Base-by-base conservation (phyloP, 306 rosid genomes). In the Lathyrus oleraceus region DNA sequence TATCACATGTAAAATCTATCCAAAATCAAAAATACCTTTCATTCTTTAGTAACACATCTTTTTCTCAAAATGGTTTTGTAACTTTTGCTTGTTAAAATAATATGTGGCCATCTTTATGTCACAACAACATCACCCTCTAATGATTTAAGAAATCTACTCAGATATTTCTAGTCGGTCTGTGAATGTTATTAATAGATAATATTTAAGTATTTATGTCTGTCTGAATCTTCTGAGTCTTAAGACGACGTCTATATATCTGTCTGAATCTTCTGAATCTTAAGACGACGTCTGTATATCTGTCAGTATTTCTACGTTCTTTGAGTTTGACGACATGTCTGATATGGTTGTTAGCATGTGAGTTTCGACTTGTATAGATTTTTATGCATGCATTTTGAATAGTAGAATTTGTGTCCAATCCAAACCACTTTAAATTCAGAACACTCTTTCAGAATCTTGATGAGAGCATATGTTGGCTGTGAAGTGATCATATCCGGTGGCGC, bases 391-490 rank as follows among this genome's bases (percentile, higher is more conserved):
- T n/a, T 42, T 45, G 58, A 75, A 73, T 48, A 63, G 78, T 40
- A 52, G 2, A 70, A 48, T 28, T 40, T 15, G 82, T 66, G 47
- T 82, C 83, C 78, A 42, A 76, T 27, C 47, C 57, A 39, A 68
- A 69, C 75, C 75, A 69, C 91, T 84, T 86, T 84, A 81, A 81
- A 90, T 85, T 75, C 68, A 67, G 70, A 49, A 73, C 64, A 57
- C 71, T 80, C 63, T 66, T 81, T 85, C 88, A 87, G 86, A 84
- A 88, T 62, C 81, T 79, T 78, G 74, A 78, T 70, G 79, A 83
- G 65, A 70, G 58, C 73, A 80, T 35, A 35, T 78, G 81, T 79
- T 77, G 81, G 81, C 78, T 20, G 70, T 51, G 87, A 82, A 81
- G 91, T 71, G 80, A 69, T 80, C 76, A 63, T 45, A 68, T 59